Conservation (phyloP, 2,329 filamentous ascomycete genomes). For the Fusarium sp. region DNA sequence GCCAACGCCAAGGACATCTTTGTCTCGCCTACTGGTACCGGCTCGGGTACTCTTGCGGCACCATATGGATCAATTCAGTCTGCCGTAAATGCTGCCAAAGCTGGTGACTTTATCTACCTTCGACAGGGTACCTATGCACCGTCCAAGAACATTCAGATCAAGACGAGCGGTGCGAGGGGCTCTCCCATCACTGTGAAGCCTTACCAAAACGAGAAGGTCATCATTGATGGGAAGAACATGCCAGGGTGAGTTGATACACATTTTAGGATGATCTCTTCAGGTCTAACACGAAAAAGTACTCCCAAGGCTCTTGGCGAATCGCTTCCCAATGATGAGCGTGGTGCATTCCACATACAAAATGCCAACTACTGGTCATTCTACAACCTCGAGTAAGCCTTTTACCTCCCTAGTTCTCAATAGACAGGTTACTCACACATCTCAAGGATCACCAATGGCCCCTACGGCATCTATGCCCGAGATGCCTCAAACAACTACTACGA, state of each 20-base stretch:
- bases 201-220: conserved; percentile 57
- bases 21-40: conserved; percentile 57
- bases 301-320: conserved; percentile 55
- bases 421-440: background rate
- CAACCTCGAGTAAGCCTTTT: conserved; percentile 45
- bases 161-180: conserved; percentile 54
- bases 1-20: conserved; percentile 53
- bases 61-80: conserved; percentile 60
- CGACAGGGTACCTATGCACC: conserved; percentile 60
- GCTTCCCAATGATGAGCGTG: conserved; percentile 56
- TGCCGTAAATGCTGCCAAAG: conserved; percentile 57
- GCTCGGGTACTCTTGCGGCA: conserved; percentile 52
- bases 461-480: conserved; percentile 52
- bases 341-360: conserved; percentile 59
- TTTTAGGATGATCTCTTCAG: fast-evolving
- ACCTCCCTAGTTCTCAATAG: fast-evolving
- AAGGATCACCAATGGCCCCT: conserved; percentile 52
- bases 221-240: conserved; percentile 58
- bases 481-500: conserved; percentile 53
- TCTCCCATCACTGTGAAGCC: conserved; percentile 56
- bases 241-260: conserved; percentile 13
- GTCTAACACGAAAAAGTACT: conserved; percentile 49
- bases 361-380: conserved; percentile 59
- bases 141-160: conserved; percentile 60
- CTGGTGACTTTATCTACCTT: conserved; percentile 59